Base-by-base conservation (phyloP, 257 asterid species). In the Dorcoceras hygrometricum region DNA sequence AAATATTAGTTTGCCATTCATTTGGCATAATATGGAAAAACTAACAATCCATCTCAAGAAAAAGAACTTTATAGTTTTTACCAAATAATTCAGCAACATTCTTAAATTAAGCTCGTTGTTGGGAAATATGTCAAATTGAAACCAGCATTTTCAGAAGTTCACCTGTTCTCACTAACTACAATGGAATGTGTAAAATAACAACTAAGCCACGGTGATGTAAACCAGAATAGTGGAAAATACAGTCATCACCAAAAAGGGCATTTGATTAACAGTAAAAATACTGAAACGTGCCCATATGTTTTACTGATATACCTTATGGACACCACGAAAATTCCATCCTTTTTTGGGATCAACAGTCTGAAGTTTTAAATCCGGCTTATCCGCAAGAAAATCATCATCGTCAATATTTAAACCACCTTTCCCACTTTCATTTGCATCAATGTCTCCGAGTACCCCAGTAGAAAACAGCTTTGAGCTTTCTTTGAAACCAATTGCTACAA, bases 271-370 rank as follows among this genome's bases (percentile, higher is more conserved):
- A 14, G 50, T 39, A 24, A 22, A 23, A 58, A 50, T 64, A 61
- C 12, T 22, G 18, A 3, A 32, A 25, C 5, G 25, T 56, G 48
- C 46, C 14, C 26, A 20, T 20, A 20, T 68, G 23, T 57, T 55
- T 50, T 18, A 18, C 12, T 12, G 57, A 57, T 22, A 23, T 79
- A 94, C 96, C 95, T 84, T 81, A 81, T 94, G 96, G 54, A 94
- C 99, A 55, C 99, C 99, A 62, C 97, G 89, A 65, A 76, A 90
- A 67, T 87, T 88, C 99, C 99, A 94, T 26, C 99, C 99, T 67
- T 77, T 90, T 58, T 73, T 71, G 50, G 99, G 99, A 82, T 90
- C 95, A 71, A 94, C 97, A 59, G 90, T 73, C 72, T 94, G 99
- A 60, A 80, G 78, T 69, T 85, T 78, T 62, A 94, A 76, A 63